These are phyloP conservation scores for Phytophthora ramorum DNA, from an alignment of 352 stramenopile species.

Conservation along the genomic window DNA sequence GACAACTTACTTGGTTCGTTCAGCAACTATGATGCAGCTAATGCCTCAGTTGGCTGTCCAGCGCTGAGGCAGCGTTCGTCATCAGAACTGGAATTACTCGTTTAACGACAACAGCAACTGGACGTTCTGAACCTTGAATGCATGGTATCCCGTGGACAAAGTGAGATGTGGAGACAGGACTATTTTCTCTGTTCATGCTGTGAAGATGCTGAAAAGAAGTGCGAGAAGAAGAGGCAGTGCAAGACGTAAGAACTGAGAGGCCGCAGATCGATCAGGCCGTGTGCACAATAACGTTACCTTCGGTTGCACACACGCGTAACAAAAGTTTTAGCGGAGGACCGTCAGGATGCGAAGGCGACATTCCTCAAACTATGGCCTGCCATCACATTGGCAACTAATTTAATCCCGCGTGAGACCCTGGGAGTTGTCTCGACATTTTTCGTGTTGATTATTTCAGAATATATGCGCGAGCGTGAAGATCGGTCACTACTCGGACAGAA, in stretches of 20 bases:
- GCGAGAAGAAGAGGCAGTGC: background rate
- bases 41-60: too few species aligned
- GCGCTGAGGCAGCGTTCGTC: too few species aligned
- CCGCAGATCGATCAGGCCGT: conserved; percentile 1
- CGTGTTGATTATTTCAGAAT: conserved; percentile 26
- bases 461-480: too few species aligned
- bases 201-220: background rate
- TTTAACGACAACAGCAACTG: background rate
- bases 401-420: conserved; percentile 8
- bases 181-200: too few species aligned
- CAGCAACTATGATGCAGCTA: background rate
- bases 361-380: too few species aligned
- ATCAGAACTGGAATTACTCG: too few species aligned
- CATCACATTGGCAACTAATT: too few species aligned
- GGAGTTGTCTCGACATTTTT: conserved; percentile 30
- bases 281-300: background rate
- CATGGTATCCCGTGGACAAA: too few species aligned
- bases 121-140: too few species aligned
- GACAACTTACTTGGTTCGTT: background rate
- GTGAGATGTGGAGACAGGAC: too few species aligned
- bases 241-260: background rate
- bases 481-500: conserved; percentile 62
- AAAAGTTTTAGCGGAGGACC: conserved; percentile 6
- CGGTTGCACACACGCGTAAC: background rate
- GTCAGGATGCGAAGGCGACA: conserved; percentile 1